Evolutionary conservation across 192 early-diverging fungal genomes (phyloP).

Genomic region (Powellomyces hirtus): DNA sequence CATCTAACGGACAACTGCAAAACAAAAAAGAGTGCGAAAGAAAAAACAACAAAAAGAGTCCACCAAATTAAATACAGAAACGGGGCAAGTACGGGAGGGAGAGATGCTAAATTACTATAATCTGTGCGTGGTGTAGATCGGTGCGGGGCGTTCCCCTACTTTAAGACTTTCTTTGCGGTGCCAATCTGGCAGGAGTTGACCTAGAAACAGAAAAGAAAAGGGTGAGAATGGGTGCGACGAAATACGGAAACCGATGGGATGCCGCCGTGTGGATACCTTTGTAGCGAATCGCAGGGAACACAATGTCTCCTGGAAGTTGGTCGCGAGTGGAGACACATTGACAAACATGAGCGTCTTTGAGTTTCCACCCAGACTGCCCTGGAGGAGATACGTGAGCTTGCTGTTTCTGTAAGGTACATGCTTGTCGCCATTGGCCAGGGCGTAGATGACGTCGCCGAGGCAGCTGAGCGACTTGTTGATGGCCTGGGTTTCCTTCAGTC

Average conservation of each 20-base stretch:
- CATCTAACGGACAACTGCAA: too few species aligned
- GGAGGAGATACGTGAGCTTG: slow-evolving; percentile 64
- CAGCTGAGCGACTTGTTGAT: slow-evolving; percentile 93
- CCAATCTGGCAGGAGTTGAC: slow-evolving; percentile 87
- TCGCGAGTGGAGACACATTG: slow-evolving; percentile 82
- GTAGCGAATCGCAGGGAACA: slow-evolving; percentile 93
- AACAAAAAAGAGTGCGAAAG: too few species aligned
- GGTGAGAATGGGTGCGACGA: background rate
- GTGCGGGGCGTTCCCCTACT: background rate
- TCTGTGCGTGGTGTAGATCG: too few species aligned
- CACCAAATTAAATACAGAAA: too few species aligned
- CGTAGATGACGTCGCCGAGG: slow-evolving; percentile 87
- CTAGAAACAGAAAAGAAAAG: slow-evolving; percentile 14
- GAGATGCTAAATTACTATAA: too few species aligned
- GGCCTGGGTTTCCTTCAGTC: slow-evolving; percentile 89
- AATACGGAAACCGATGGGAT: background rate
- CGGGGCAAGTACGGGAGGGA: too few species aligned
- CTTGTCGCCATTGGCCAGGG: slow-evolving; percentile 66
- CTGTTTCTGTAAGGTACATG: slow-evolving; percentile 96
- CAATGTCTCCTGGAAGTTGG: slow-evolving; percentile 79
- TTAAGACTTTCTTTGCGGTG: slow-evolving; percentile 54
- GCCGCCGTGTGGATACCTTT: slow-evolving; percentile 54
- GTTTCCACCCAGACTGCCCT: slow-evolving; percentile 67
- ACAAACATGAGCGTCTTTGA: slow-evolving; percentile 99
- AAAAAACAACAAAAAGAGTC: too few species aligned